phyloP scores from a whole-genome alignment of 257 asterid genomes.

The Gardenia jasminoides region DNA sequence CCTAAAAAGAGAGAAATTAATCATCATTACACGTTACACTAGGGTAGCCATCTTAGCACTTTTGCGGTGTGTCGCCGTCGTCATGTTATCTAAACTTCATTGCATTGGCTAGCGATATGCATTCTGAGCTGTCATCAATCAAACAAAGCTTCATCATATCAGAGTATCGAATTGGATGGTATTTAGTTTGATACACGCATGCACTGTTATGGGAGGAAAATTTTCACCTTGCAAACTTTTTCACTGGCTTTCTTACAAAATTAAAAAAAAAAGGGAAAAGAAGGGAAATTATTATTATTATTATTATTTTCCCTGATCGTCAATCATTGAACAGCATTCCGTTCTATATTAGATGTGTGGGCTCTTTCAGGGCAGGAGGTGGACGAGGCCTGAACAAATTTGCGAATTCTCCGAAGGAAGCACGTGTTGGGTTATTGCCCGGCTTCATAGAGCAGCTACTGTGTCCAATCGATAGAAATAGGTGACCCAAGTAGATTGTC shows the following conservation, averaged over 20 bases:
- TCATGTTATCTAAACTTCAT: not conserved
- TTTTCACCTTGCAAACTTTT: too few relatives aligned
- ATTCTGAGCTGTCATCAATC: not conserved
- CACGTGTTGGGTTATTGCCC: too few relatives aligned
- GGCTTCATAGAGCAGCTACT: not conserved
- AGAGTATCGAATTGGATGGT: not conserved
- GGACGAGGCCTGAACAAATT: too few relatives aligned
- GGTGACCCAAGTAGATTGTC: too few relatives aligned
- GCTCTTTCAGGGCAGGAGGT: too few relatives aligned
- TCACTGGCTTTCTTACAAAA: too few relatives aligned
- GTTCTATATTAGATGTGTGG: too few relatives aligned
- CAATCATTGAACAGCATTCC: too few relatives aligned
- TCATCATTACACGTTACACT: not conserved
- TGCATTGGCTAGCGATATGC: slow-evolving; percentile 1
- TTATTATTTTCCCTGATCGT: too few relatives aligned
- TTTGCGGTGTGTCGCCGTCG: not conserved
- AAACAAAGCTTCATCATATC: not conserved
- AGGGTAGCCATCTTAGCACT: not conserved
- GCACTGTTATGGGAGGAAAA: not conserved
- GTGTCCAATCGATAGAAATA: not conserved
- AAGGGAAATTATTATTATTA: too few relatives aligned
- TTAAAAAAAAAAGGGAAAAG: too few relatives aligned
- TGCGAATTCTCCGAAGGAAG: too few relatives aligned
- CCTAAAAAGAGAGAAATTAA: not conserved
- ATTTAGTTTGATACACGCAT: not conserved